Conservation (phyloP, 257 asterid genomes). For the Solanum rostratum region DNA sequence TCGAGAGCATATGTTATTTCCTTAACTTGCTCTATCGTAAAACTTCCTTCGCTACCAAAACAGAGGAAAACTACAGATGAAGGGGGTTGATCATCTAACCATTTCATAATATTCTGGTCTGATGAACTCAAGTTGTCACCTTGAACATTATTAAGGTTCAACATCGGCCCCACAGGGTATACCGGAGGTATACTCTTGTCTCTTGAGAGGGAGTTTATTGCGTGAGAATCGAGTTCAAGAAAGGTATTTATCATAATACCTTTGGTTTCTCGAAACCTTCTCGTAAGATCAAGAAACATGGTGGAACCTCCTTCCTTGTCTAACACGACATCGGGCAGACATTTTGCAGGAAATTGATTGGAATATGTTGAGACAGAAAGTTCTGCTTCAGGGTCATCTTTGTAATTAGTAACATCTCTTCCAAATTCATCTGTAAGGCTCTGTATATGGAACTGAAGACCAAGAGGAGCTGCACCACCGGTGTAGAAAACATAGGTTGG, state of each 20-base stretch:
- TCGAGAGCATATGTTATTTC: conserved; percentile 34
- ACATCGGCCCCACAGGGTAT: conserved; percentile 24
- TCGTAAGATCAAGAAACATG: background rate
- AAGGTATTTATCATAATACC: conserved; percentile 24
- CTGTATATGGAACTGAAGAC: conserved; percentile 16
- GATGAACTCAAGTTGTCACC: background rate
- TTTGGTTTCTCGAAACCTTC: conserved; percentile 8
- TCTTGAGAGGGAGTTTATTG: conserved; percentile 2
- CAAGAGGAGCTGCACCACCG: conserved; percentile 11
- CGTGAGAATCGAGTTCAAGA: conserved; percentile 16
- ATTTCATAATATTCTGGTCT: conserved; percentile 4
- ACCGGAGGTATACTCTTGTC: conserved; percentile 18
- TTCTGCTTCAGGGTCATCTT: background rate
- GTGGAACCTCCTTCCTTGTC: background rate
- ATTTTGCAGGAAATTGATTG: conserved; percentile 7
- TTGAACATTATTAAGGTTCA: background rate
- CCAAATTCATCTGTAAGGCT: conserved; percentile 7
- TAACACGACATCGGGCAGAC: background rate
- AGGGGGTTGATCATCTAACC: conserved; percentile 15
- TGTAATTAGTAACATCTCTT: background rate
- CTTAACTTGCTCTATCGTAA: background rate
- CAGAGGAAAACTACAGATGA: conserved; percentile 16
- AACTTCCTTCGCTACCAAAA: conserved; percentile 13
- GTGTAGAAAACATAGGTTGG: conserved; percentile 14
- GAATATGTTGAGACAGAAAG: background rate